Conservation (phyloP, 129 eudicot species). For the Pittosporum tobira region DNA sequence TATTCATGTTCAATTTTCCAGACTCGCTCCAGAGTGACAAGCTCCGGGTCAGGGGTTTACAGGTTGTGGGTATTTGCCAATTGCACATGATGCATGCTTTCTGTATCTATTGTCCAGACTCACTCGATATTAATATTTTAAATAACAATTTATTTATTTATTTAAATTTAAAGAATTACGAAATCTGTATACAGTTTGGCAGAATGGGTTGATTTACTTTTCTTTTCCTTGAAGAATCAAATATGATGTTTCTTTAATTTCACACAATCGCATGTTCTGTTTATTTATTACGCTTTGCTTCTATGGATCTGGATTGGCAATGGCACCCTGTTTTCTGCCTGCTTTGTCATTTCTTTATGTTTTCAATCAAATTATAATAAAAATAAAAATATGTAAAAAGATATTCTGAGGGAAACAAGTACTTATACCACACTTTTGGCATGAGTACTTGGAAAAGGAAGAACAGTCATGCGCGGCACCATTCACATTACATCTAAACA, state of each 20-base stretch:
- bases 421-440: conserved; percentile 7
- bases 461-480: too few species aligned
- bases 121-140: neutral
- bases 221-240: conserved; percentile 10
- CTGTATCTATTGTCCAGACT: conserved; percentile 7
- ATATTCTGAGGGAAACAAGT: neutral
- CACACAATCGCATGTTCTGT: conserved; percentile 11
- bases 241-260: neutral
- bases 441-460: too few species aligned
- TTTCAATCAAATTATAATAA: neutral
- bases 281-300: conserved; percentile 4
- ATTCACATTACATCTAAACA: neutral
- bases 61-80: conserved; percentile 6
- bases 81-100: conserved; percentile 12
- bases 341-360: neutral
- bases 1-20: neutral
- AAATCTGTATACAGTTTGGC: conserved; percentile 2
- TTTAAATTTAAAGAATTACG: neutral
- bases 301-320: neutral
- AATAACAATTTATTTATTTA: neutral
- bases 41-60: neutral
- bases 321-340: conserved; percentile 11
- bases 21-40: neutral
- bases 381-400: neutral
- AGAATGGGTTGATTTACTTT: conserved; percentile 7